Evolutionary conservation across 768 basidiomycete species (phyloP), one percentile per base, ranked within the genome.

Genomic region (Lanmaoa rubissima): DNA sequence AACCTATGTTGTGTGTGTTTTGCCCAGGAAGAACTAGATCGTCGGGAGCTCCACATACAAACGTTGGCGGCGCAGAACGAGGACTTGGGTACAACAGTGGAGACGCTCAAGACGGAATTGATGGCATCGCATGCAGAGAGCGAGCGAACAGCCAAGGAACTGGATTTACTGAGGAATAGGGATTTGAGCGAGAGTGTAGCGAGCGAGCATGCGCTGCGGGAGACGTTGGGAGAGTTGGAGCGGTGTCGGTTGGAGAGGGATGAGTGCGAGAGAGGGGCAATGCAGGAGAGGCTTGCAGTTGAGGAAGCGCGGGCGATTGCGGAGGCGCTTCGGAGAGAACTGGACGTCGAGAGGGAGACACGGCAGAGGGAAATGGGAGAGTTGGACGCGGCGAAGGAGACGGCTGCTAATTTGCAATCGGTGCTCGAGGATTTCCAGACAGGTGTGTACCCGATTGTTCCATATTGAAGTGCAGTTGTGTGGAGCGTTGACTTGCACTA

Each of bases 361-460:
- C 74, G 84, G 61, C 79, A 82, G 64, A 75, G 80, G 61, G 84
- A 86, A 17, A 67, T 70, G 32, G 76, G 65, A 0, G 83, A 85
- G 59, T 75, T 93, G 40, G 86, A 86, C 58, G 70, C 75, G 19
- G 91, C 92, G 62, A 78, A 77, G 59, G 87, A 92, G 74, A 90
- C 87, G 65, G 83, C 86, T 5, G 76, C 73, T 8, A 98, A 98
- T 73, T 70, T 99, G 56, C 92, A 98, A 70, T 88, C 89, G 4
- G 97, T 99, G 4, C 74, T 99, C 64, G 88, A 92, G 67, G 97
- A 98, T 73, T 99, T 98, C 74, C 94, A 98, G 74, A 79, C 86
- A 51, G 88, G 96, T 95, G 63, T 47, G 75, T 4, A 28, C 42
- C 40, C 36, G 45, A 16, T 19, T 3, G 5, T 26, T 43, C 40